These are phyloP conservation scores for Ettlia oleoabundans DNA, from an alignment of 139 green algal genomes.

Conservation along the genomic window DNA sequence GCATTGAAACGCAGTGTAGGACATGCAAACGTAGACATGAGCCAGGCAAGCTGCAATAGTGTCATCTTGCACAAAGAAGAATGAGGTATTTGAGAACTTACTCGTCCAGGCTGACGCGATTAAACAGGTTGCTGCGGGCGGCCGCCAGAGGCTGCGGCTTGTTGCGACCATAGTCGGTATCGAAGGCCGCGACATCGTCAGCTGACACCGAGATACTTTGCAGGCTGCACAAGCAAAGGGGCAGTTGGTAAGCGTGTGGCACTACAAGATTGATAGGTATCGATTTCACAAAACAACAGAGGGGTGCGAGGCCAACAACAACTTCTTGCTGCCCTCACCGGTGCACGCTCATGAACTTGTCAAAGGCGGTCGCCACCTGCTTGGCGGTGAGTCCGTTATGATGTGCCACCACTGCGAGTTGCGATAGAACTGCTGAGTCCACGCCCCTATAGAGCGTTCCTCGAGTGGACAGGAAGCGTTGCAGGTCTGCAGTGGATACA, in stretches of 20 bases:
- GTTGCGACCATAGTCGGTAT: neutral
- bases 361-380: slow-evolving; percentile 31
- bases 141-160: neutral
- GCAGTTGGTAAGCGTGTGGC: too few relatives aligned
- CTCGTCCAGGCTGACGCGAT: slow-evolving; percentile 15
- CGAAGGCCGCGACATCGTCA: slow-evolving; percentile 37
- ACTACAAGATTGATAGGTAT: too few relatives aligned
- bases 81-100: too few relatives aligned
- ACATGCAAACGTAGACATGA: too few relatives aligned
- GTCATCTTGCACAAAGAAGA: too few relatives aligned
- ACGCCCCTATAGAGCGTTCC: slow-evolving; percentile 44
- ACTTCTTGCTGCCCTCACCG: slow-evolving; percentile 29
- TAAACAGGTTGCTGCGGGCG: slow-evolving; percentile 7
- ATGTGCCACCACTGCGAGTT: slow-evolving; percentile 10
- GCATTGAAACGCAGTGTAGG: too few relatives aligned
- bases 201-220: neutral
- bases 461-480: neutral
- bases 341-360: slow-evolving; percentile 50
- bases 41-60: too few relatives aligned
- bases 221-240: neutral
- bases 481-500: slow-evolving; percentile 12
- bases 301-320: too few relatives aligned
- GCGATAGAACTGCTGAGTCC: slow-evolving; percentile 6
- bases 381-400: slow-evolving; percentile 33
- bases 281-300: too few relatives aligned